Evolutionary conservation across 768 basidiomycete species (phyloP).

Genomic region (Pholiota molesta): DNA sequence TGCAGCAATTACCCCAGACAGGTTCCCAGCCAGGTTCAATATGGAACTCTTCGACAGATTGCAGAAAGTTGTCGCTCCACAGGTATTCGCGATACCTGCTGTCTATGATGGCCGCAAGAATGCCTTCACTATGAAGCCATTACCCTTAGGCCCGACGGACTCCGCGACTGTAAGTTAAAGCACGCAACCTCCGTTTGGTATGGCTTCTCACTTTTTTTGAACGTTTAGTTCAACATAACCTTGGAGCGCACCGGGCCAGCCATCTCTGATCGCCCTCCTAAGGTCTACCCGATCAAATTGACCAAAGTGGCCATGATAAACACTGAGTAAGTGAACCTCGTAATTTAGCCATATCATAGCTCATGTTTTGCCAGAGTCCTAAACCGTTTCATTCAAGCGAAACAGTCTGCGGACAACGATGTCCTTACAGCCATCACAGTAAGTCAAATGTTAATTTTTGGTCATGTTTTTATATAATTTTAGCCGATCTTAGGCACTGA

Average conservation of each 20-base stretch:
- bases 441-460: constrained; percentile 12
- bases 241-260: constrained; percentile 34
- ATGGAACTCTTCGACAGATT: constrained; percentile 65
- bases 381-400: constrained; percentile 59
- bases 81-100: constrained; percentile 64
- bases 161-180: constrained; percentile 45
- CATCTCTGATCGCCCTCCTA: constrained; percentile 50
- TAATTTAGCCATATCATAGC: neutral
- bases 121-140: constrained; percentile 55
- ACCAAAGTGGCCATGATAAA: constrained; percentile 53
- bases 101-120: constrained; percentile 86
- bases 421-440: constrained; percentile 68
- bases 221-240: constrained; percentile 60
- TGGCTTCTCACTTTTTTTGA: neutral
- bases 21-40: constrained; percentile 45
- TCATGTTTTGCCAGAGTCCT: constrained; percentile 48
- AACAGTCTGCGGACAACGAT: constrained; percentile 53
- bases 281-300: constrained; percentile 68
- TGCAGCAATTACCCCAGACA: constrained; percentile 29
- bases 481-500: constrained; percentile 54
- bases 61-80: constrained; percentile 55
- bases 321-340: constrained; percentile 29
- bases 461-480: neutral
- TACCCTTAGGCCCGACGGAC: constrained; percentile 57
- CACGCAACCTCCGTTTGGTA: neutral